These are phyloP conservation scores for Jamesozyma lodderae DNA, from an alignment of 805 yeast genomes.

Conservation along the genomic window DNA sequence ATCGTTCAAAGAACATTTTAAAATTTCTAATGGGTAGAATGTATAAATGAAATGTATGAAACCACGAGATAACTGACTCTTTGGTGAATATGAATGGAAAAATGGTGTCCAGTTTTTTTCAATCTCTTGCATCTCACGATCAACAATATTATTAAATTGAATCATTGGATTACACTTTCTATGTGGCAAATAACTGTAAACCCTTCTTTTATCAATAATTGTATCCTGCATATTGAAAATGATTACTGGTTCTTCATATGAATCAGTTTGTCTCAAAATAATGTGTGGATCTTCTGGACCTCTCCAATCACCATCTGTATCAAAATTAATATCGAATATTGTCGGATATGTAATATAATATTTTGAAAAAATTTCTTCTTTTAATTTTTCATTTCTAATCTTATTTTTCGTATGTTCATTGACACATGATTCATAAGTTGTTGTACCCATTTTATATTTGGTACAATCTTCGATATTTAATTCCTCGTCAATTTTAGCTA, in stretches of 20 bases:
- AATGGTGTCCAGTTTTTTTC: slow-evolving; percentile 14
- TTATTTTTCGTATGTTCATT: slow-evolving; percentile 10
- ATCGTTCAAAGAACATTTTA: slow-evolving; percentile 16
- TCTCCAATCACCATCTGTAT: neutral
- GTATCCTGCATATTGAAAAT: slow-evolving; percentile 7
- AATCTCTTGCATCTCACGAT: neutral
- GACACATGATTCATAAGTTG: slow-evolving; percentile 15
- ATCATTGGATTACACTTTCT: slow-evolving; percentile 3
- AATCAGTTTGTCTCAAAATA: slow-evolving; percentile 1
- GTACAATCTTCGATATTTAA: slow-evolving; percentile 22
- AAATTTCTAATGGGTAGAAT: slow-evolving; percentile 13
- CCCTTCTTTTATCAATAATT: neutral
- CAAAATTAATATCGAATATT: slow-evolving; percentile 2
- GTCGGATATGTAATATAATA: slow-evolving; percentile 7
- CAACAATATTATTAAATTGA: neutral
- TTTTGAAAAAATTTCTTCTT: slow-evolving; percentile 3
- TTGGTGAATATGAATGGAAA: neutral
- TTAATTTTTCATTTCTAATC: slow-evolving; percentile 11
- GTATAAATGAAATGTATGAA: slow-evolving; percentile 15
- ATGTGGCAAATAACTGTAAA: slow-evolving; percentile 7
- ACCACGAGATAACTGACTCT: slow-evolving; percentile 11
- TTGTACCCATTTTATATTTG: slow-evolving; percentile 12
- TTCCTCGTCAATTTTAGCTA: slow-evolving; percentile 16
- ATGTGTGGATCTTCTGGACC: slow-evolving; percentile 10
- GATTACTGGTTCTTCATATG: slow-evolving; percentile 7